Conservation (phyloP, 345 rosid species). For the Pugionium cornutum region DNA sequence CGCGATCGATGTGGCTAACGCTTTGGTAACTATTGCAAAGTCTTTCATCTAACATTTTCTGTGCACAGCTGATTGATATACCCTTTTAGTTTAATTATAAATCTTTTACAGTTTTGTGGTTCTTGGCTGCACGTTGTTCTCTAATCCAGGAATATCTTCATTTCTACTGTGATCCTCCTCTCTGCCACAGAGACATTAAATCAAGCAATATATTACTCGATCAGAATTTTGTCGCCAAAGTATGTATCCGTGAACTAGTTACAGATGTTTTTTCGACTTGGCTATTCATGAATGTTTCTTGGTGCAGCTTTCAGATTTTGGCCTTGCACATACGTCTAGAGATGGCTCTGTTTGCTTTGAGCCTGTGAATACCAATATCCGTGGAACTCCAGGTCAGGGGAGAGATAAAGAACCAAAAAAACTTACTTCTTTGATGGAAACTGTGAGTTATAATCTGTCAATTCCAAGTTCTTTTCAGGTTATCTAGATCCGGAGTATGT, state of each 20-base stretch:
- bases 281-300: conserved; percentile 17
- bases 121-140: conserved; percentile 40
- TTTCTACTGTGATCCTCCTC: conserved; percentile 91
- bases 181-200: conserved; percentile 94
- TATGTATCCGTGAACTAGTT: conserved; percentile 33
- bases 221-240: conserved; percentile 84
- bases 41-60: conserved; percentile 14
- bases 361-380: conserved; percentile 77
- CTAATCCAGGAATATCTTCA: conserved; percentile 88
- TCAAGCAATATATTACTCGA: conserved; percentile 92
- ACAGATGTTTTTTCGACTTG: conserved; percentile 1
- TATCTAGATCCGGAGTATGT: conserved; percentile 93
- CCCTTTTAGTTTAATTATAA: conserved; percentile 14
- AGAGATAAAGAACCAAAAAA: conserved; percentile 17
- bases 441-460: neutral
- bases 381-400: conserved; percentile 92
- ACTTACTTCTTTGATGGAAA: conserved; percentile 3
- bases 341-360: conserved; percentile 87
- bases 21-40: conserved; percentile 61
- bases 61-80: conserved; percentile 15
- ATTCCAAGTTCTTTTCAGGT: conserved; percentile 47
- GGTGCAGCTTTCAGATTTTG: conserved; percentile 90
- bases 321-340: conserved; percentile 85
- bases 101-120: conserved; percentile 35
- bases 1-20: conserved; percentile 97